Evolutionary conservation across 2,329 filamentous ascomycete species (phyloP), one percentile per base, ranked within the genome.

Genomic region (Moelleriella libera): DNA sequence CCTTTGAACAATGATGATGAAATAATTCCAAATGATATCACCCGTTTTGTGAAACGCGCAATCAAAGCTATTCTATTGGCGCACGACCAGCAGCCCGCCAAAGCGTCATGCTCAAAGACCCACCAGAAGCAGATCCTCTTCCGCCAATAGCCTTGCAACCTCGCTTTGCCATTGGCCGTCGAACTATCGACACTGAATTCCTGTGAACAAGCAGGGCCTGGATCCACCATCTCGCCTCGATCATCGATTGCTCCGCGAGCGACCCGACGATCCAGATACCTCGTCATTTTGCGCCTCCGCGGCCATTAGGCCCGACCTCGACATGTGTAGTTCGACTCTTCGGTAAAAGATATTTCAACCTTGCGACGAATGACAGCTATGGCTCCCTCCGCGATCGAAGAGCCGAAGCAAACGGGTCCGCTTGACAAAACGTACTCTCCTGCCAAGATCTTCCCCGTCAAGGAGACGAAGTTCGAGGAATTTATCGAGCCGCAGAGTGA

Each of bases 401-500:
- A 66, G 50, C 64, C 66, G 46, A 60, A 59, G 52, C 57, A 61
- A 51, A 58, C 56, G 55, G 52, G 59, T 49, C 61, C 58, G 48
- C 56, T 61, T 59, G 60, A 60, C 59, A 63, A 66, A 60, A 68
- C 59, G 49, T 75, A 72, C 52, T 70, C 76, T 47, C 67, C 76
- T 37, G 67, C 77, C 51, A 71, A 70, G 41, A 70, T 83, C 47
- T 79, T 78, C 53, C 69, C 71, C n/a, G 74, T 80, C 49, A 76
- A 75, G 57, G 81, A 83, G 59, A 73, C 70, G 49, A 72, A 68
- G 52, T 82, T 82, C 57, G 76, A 80, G 51, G 72, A 72, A 50
- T 72, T 66, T 48, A 65, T 75, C 39, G 64, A 70, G 31, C 65
- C 73, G 2, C 70, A 77, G 56, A 68, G 72, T 7, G 82, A 90